Conservation (phyloP, 805 yeast species). For the Saccharomycopsis synnaedendra region DNA sequence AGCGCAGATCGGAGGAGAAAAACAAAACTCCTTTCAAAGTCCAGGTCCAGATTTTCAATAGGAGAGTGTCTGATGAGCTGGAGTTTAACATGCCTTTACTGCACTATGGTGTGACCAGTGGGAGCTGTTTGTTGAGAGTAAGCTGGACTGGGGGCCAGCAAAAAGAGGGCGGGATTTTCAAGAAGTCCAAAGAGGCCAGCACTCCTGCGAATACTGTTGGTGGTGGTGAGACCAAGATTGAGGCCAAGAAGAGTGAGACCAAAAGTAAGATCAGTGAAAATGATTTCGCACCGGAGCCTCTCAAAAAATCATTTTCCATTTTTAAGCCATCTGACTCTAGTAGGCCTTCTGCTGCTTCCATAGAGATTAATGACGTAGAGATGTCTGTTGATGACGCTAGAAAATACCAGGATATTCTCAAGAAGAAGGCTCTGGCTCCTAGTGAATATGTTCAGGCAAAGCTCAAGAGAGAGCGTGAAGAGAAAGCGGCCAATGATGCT, state of each 20-base stretch:
- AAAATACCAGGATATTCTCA: slow-evolving; percentile 24
- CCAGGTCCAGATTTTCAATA: background rate
- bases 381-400: slow-evolving; percentile 26
- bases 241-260: background rate
- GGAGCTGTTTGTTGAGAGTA: background rate
- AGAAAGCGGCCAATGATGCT: slow-evolving; percentile 14
- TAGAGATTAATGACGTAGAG: slow-evolving; percentile 22
- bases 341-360: background rate
- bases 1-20: background rate
- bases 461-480: slow-evolving; percentile 6
- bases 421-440: slow-evolving; percentile 19
- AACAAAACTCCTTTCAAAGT: background rate
- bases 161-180: background rate
- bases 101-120: background rate
- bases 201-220: background rate
- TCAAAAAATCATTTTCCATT: slow-evolving; percentile 1
- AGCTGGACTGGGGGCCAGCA: background rate
- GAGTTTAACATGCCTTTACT: background rate
- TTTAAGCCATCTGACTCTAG: slow-evolving; percentile 2
- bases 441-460: slow-evolving; percentile 17
- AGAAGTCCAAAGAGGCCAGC: background rate
- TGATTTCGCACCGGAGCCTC: background rate
- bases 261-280: background rate
- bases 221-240: background rate
- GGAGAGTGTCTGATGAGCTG: background rate